Base-by-base conservation (phyloP, 176 grass and related monocot species). In the Luzula sylvatica region DNA sequence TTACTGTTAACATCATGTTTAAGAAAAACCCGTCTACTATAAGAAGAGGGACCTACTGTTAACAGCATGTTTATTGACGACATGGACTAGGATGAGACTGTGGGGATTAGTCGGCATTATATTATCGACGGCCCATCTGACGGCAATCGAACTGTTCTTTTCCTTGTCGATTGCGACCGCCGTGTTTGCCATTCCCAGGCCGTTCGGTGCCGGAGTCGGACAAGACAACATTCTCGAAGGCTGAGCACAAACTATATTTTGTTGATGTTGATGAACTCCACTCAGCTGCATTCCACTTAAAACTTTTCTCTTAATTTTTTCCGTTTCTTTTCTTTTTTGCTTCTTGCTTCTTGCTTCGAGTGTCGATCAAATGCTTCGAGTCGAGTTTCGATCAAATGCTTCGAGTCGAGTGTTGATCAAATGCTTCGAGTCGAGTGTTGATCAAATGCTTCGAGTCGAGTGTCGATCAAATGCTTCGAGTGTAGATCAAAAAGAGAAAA, bases 81-180 rank as follows among this genome's bases (percentile, higher is more conserved):
- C 81, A 54, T 96, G 92, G 59, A 96, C 61, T 63, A 90, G 81
- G 13, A 80, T 15, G 30, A 96, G 42, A 26, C 5, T 53, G 50
- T 67, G 46, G 1, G 67, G 75, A 68, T 51, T 50, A 63, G 65
- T 69, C 35, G 74, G 44, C 64, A 82, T 63, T 38, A 96, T 74
- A 64, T 96, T 65, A 62, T 96, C 74, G 24, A 76, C 46, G 2
- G 79, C 76, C 92, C 92, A 96, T 63, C 82, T 89, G 66, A 80
- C 72, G 30, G 92, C 81, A 19, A 75, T 75, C 15, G 89, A 76
- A 78, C 85, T 96, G 55, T 82, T 82, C 50, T 80, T 80, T 53
- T 89, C 81, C 23, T 67, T 67, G n/a, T 51, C 64, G 17, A 67
- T 46, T 39, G 64, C 64, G 16, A 67, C 64, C n/a, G 64, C 38